These are phyloP conservation scores for Colletotrichum chrysophilum DNA, from an alignment of 2,329 filamentous ascomycete species.

Conservation along the genomic window DNA sequence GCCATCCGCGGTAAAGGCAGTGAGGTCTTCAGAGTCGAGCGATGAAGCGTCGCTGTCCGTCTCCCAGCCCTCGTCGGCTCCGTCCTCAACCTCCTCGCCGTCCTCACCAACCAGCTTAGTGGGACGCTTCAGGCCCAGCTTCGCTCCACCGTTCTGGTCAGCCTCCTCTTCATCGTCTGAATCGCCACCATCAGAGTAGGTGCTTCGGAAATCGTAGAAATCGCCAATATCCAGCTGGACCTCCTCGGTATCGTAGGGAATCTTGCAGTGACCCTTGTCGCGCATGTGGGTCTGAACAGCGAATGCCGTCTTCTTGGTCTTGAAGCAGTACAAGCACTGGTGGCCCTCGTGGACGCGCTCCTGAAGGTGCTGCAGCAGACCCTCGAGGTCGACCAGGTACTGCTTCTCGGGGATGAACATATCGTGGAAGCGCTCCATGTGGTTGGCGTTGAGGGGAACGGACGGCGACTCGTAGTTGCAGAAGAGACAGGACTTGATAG, in stretches of 20 bases:
- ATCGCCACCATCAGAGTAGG: constrained; percentile 84
- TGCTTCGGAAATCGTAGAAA: constrained; percentile 95
- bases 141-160: constrained; percentile 65
- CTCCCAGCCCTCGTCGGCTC: constrained; percentile 85
- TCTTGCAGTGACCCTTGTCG: constrained; percentile 96
- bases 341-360: constrained; percentile 80
- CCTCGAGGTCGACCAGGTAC: constrained; percentile 83
- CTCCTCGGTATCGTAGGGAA: constrained; percentile 85
- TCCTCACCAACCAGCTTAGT: constrained; percentile 56
- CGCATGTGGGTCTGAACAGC: constrained; percentile 97
- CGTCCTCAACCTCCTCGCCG: constrained; percentile 55
- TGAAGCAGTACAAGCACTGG: constrained; percentile 89
- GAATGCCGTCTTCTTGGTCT: constrained; percentile 76
- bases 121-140: constrained; percentile 67
- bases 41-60: constrained; percentile 92
- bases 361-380: constrained; percentile 79
- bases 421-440: constrained; percentile 93
- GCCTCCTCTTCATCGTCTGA: constrained; percentile 63
- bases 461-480: constrained; percentile 86
- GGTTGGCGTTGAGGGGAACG: constrained; percentile 75
- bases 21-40: constrained; percentile 83
- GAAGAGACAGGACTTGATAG: constrained; percentile 76
- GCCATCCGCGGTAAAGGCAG: constrained; percentile 77
- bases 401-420: constrained; percentile 94
- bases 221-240: constrained; percentile 95